phyloP scores from a whole-genome alignment of 495 filamentous ascomycete species.

The Jackrogersella minutella region DNA sequence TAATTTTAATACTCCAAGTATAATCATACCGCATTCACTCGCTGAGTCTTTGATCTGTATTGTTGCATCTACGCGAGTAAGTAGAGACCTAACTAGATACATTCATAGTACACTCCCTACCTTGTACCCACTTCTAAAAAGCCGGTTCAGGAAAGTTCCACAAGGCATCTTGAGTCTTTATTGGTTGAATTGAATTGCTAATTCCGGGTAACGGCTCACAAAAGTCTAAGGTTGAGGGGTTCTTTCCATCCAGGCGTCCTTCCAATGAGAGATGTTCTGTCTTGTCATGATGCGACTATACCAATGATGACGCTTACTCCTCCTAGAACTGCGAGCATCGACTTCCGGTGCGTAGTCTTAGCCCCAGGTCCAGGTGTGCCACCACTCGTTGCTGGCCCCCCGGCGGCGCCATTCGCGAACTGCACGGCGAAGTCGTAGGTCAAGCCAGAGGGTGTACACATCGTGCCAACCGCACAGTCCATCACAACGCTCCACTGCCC shows the following conservation, averaged over 20 bases:
- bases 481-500: slow-evolving; percentile 47
- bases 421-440: slow-evolving; percentile 42
- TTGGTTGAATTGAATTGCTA: slow-evolving; percentile 3
- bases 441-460: slow-evolving; percentile 45
- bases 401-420: slow-evolving; percentile 30
- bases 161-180: slow-evolving; percentile 6
- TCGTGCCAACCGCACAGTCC: slow-evolving; percentile 44
- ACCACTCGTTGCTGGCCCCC: slow-evolving; percentile 13
- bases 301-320: not conserved
- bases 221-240: not conserved
- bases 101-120: not conserved
- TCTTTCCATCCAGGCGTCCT: too few species aligned
- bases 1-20: not conserved
- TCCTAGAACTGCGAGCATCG: not conserved
- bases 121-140: not conserved
- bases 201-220: too few species aligned
- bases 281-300: not conserved
- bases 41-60: not conserved
- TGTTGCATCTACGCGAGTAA: not conserved
- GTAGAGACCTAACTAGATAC: not conserved
- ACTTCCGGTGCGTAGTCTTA: not conserved
- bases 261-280: not conserved
- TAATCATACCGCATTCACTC: slow-evolving; percentile 4
- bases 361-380: not conserved
- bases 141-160: slow-evolving; percentile 16